Conservation (phyloP, 2,329 filamentous ascomycete species). For the Teratosphaeria epicoccoides region DNA sequence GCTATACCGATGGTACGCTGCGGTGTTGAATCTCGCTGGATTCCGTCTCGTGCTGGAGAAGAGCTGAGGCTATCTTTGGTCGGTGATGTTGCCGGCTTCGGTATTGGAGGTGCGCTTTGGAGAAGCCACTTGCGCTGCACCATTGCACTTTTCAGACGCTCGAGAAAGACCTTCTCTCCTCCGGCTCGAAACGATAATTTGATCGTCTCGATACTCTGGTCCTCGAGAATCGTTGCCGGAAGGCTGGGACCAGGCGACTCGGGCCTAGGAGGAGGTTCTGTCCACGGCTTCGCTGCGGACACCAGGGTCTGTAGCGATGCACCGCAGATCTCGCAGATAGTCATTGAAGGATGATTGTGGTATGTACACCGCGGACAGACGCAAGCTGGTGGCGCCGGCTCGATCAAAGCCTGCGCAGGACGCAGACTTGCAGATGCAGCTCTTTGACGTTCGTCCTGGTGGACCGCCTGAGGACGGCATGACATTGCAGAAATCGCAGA, state of each 20-base stretch:
- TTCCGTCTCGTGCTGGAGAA: conserved; percentile 23
- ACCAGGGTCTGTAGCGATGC: conserved; percentile 54
- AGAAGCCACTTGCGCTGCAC: conserved; percentile 93
- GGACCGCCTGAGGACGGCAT: conserved; percentile 34
- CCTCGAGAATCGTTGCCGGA: conserved; percentile 32
- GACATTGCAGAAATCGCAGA: conserved; percentile 69
- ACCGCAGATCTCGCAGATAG: conserved; percentile 84
- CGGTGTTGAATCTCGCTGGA: conserved; percentile 16
- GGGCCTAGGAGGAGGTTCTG: conserved; percentile 34
- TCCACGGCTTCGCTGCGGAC: conserved; percentile 17
- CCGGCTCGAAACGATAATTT: conserved; percentile 87
- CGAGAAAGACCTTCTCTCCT: conserved; percentile 81
- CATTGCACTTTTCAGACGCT: conserved; percentile 76
- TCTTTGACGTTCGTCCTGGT: background rate
- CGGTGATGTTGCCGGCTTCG: conserved; percentile 43
- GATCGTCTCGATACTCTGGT: conserved; percentile 61
- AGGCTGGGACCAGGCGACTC: conserved; percentile 72
- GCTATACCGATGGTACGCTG: conserved; percentile 74
- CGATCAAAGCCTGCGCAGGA: background rate
- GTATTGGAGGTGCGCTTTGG: conserved; percentile 78
- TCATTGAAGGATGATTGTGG: conserved; percentile 76
- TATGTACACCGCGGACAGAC: conserved; percentile 84
- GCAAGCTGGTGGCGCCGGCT: conserved; percentile 1
- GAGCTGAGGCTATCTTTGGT: conserved; percentile 28
- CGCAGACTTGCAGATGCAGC: background rate